Evolutionary conservation across 1,284 basidiomycete genomes (phyloP).

Genomic region (Irpex sp.): DNA sequence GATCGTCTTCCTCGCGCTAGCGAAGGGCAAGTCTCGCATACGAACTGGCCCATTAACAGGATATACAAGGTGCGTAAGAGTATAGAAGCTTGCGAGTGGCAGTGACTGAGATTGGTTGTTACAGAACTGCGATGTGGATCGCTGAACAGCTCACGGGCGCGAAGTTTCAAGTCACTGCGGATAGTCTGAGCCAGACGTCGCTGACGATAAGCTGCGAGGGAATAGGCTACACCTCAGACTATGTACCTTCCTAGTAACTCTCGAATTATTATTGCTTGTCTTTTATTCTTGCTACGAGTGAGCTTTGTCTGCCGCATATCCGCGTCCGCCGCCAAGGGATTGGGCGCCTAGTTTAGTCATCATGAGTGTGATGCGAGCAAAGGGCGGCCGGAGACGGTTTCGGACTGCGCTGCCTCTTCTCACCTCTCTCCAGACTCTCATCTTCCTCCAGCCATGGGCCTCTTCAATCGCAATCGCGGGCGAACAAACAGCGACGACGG

Average conservation of each 20-base stretch:
- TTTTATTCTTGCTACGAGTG: not conserved
- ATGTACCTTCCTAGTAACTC: not conserved
- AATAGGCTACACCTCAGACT: not conserved
- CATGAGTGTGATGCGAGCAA: not conserved
- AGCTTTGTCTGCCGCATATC: not conserved
- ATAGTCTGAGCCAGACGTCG: not conserved
- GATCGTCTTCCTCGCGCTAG: conserved; percentile 69
- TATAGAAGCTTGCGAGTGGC: not conserved
- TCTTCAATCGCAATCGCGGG: conserved; percentile 33
- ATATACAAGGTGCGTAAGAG: conserved; percentile 55
- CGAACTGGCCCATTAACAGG: conserved; percentile 52
- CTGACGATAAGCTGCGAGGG: not conserved
- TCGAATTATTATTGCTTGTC: not conserved
- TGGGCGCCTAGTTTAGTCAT: conserved; percentile 1
- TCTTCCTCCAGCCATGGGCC: conserved; percentile 26
- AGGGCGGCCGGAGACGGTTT: conserved; percentile 12
- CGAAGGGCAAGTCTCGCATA: conserved; percentile 55
- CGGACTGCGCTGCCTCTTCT: conserved; percentile 14
- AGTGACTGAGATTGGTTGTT: conserved; percentile 3
- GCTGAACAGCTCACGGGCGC: conserved; percentile 62
- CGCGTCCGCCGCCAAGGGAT: not conserved
- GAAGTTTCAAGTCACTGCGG: conserved; percentile 37
- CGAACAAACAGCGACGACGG: conserved; percentile 19
- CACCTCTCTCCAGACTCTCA: conserved; percentile 9
- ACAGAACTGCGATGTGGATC: conserved; percentile 70